These are phyloP conservation scores for Sphagnum tenellum DNA, from an alignment of 225 moss, liverwort and hornwort species.

Conservation along the genomic window DNA sequence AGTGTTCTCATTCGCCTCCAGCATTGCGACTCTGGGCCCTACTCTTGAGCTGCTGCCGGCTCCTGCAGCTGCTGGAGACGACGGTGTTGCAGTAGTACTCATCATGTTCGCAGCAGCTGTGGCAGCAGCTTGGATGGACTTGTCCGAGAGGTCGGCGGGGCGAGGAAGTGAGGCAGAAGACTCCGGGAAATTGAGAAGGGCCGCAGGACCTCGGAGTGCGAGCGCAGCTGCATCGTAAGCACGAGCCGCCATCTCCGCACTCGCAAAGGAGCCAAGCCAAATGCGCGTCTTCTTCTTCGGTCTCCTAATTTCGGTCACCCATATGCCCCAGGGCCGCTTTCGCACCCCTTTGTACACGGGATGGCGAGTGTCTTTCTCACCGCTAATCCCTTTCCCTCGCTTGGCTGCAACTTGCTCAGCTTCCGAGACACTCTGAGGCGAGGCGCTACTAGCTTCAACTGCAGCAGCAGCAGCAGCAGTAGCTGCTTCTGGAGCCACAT, in stretches of 20 bases:
- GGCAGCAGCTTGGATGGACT: slow-evolving; percentile 53
- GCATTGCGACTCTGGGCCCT: too few species aligned
- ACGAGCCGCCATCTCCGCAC: slow-evolving; percentile 50
- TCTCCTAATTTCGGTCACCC: slow-evolving; percentile 56
- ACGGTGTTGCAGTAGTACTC: not conserved
- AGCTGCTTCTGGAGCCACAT: too few species aligned
- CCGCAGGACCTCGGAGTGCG: slow-evolving; percentile 35
- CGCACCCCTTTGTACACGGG: slow-evolving; percentile 48
- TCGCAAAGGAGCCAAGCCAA: slow-evolving; percentile 54
- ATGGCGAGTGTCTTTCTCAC: slow-evolving; percentile 31
- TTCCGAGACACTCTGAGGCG: slow-evolving; percentile 6
- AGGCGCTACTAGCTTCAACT: too few species aligned
- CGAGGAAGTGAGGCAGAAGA: slow-evolving; percentile 31
- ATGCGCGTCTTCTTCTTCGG: slow-evolving; percentile 58
- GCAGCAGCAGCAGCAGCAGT: too few species aligned
- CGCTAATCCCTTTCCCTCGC: slow-evolving; percentile 12
- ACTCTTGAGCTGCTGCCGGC: too few species aligned
- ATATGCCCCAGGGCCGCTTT: slow-evolving; percentile 52
- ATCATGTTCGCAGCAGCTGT: slow-evolving; percentile 44
- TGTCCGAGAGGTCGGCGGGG: slow-evolving; percentile 31
- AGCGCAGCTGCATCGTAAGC: slow-evolving; percentile 56
- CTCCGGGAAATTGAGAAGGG: slow-evolving; percentile 45
- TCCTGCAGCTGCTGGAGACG: too few species aligned
- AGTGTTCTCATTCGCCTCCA: too few species aligned
- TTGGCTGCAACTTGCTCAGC: slow-evolving; percentile 25